These are phyloP conservation scores for Musa balbisiana DNA, from an alignment of 202 grass and related monocot species.

Conservation along the genomic window DNA sequence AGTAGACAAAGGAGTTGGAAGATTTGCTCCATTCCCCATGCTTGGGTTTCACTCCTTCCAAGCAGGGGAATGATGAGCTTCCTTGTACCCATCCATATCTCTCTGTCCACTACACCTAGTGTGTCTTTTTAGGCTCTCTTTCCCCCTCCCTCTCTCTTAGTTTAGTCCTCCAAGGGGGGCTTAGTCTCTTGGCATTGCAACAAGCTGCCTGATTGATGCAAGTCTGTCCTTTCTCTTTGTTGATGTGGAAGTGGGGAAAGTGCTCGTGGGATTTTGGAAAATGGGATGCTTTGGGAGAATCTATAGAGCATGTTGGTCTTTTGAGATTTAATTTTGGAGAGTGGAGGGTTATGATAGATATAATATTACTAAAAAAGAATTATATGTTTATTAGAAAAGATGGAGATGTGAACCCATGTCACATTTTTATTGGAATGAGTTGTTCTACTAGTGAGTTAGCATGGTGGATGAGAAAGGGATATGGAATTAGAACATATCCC, in stretches of 20 bases:
- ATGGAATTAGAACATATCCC: not conserved
- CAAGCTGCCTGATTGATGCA: conserved; percentile 4
- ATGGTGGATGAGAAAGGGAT: not conserved
- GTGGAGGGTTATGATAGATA: not conserved
- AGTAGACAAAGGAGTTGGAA: not conserved
- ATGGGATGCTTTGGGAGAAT: conserved; percentile 14
- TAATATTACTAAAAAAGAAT: not conserved
- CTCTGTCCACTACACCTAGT: not conserved
- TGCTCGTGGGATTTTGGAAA: conserved; percentile 21
- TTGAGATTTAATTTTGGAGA: not conserved
- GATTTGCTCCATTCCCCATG: not conserved
- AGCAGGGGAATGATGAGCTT: conserved; percentile 17
- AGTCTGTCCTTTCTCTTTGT: not conserved
- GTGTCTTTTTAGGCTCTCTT: conserved; percentile 1
- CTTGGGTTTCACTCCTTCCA: conserved; percentile 20
- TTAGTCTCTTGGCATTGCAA: not conserved
- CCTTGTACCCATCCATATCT: conserved; percentile 22
- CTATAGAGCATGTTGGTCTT: conserved; percentile 22
- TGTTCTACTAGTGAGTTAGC: no score
- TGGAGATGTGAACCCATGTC: not conserved
- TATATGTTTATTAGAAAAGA: not conserved
- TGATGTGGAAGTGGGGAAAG: not conserved
- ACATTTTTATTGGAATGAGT: no score
- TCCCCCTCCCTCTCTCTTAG: not conserved
- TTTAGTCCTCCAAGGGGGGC: not conserved